A percentile compares a stretch with the other conserved stretches of the same genome.
These are phyloP conservation scores for Cladorrhinum sp. DNA, from an alignment of 2,329 filamentous ascomycete species.

Conservation along the genomic window DNA sequence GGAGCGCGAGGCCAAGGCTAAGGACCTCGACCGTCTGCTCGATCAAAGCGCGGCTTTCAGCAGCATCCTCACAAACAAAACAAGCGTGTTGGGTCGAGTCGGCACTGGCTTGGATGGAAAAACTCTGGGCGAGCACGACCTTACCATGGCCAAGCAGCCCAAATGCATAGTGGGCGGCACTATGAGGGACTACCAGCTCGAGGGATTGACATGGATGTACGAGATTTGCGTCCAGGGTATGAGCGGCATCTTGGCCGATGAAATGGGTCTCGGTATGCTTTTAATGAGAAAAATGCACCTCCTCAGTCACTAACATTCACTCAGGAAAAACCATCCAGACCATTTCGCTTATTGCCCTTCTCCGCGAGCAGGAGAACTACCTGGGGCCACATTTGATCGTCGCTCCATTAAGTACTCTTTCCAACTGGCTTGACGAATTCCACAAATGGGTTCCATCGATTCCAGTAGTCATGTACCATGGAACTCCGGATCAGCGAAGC, in stretches of 20 bases:
- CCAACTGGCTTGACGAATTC: conserved; percentile 96
- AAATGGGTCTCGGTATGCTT: conserved; percentile 74
- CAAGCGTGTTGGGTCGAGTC: conserved; percentile 59
- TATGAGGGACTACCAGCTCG: conserved; percentile 92
- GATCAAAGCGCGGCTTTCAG: conserved; percentile 59
- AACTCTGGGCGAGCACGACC: conserved; percentile 59
- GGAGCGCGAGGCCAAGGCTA: conserved; percentile 57
- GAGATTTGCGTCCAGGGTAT: conserved; percentile 77
- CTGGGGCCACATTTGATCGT: conserved; percentile 86
- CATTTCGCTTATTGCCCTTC: conserved; percentile 79
- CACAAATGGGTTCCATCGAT: conserved; percentile 85
- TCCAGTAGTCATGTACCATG: conserved; percentile 88
- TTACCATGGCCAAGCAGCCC: conserved; percentile 82
- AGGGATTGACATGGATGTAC: conserved; percentile 94
- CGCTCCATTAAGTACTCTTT: conserved; percentile 84
- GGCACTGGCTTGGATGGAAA: conserved; percentile 60
- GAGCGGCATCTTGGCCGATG: conserved; percentile 87
- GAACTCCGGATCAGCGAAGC: conserved; percentile 72
- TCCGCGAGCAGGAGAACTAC: conserved; percentile 82
- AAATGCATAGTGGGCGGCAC: conserved; percentile 79
- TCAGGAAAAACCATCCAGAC: conserved; percentile 86
- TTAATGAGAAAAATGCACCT: not conserved
- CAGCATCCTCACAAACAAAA: conserved; percentile 62
- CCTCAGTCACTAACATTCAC: conserved; percentile 7
- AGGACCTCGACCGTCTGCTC: conserved; percentile 57